Percentiles rank a stretch among this genome's conserved stretches.
These are phyloP conservation scores for Pecoramyces ruminantium DNA, from an alignment of 192 early-diverging fungal species.

Conservation along the genomic window DNA sequence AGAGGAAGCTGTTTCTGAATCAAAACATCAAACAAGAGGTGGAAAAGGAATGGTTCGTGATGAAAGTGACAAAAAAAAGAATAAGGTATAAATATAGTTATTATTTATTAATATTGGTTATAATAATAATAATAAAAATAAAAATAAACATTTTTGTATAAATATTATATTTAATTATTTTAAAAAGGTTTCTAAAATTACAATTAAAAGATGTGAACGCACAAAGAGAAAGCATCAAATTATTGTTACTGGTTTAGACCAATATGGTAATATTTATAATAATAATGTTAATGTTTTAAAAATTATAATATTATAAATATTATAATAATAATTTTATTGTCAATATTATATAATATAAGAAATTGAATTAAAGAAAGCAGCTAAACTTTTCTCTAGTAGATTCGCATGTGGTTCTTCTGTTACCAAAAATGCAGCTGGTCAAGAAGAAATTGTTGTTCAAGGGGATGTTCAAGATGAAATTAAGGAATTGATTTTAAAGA, in stretches of 20 bases:
- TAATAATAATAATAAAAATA: background rate
- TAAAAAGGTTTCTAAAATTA: constrained; percentile 35
- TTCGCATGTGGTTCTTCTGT: constrained; percentile 92
- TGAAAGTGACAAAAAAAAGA: background rate
- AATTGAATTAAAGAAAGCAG: constrained; percentile 91
- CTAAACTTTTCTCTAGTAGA: constrained; percentile 86
- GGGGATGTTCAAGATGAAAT: constrained; percentile 89
- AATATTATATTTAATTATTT: background rate
- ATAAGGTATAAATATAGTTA: background rate
- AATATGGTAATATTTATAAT: constrained; percentile 54
- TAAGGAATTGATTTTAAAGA: constrained; percentile 51
- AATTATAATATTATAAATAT: too few relatives aligned
- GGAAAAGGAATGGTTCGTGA: background rate
- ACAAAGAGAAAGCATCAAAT: constrained; percentile 89
- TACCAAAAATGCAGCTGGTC: constrained; percentile 78
- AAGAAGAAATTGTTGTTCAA: constrained; percentile 91
- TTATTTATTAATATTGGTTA: constrained; percentile 2
- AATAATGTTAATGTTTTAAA: too few relatives aligned
- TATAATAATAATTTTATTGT: too few relatives aligned
- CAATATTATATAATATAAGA: too few relatives aligned
- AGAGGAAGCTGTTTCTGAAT: background rate
- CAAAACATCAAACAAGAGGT: background rate
- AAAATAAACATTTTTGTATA: too few relatives aligned
- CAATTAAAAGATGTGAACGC: constrained; percentile 76
- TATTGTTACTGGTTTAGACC: constrained; percentile 62